These are phyloP conservation scores for Fusarium guadeloupense DNA, from an alignment of 2,329 filamentous ascomycete species.

Conservation along the genomic window DNA sequence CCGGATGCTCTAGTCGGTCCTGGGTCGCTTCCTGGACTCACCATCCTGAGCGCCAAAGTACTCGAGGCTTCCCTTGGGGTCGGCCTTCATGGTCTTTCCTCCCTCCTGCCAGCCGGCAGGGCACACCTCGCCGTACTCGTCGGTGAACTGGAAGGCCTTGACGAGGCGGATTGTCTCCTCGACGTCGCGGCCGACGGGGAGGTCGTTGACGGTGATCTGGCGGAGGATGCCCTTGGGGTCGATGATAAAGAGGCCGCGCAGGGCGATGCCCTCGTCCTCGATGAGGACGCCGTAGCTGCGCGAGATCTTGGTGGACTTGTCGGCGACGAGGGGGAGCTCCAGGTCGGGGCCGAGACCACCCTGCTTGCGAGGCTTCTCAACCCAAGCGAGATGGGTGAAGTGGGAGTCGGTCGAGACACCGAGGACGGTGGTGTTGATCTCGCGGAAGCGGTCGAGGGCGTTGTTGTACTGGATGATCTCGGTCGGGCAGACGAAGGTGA, in stretches of 20 bases:
- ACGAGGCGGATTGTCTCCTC: constrained; percentile 73
- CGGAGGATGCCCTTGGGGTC: constrained; percentile 69
- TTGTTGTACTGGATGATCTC: constrained; percentile 73
- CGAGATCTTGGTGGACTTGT: constrained; percentile 68
- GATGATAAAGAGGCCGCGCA: constrained; percentile 72
- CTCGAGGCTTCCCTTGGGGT: constrained; percentile 60
- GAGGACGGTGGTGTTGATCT: constrained; percentile 67
- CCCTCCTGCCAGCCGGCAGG: constrained; percentile 61
- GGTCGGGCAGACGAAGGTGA: constrained; percentile 73
- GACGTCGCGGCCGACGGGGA: constrained; percentile 70
- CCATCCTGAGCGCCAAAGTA: constrained; percentile 52
- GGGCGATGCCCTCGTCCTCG: constrained; percentile 70
- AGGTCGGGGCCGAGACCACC: constrained; percentile 69
- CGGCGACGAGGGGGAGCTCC: constrained; percentile 68
- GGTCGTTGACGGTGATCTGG: constrained; percentile 73
- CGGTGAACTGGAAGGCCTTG: constrained; percentile 82
- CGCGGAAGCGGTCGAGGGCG: constrained; percentile 66
- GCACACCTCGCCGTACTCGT: constrained; percentile 82
- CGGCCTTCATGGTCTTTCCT: constrained; percentile 60
- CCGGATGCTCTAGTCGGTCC: constrained; percentile 24
- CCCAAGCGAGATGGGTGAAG: constrained; percentile 67
- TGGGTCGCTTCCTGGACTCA: constrained; percentile 36
- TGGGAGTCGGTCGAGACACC: constrained; percentile 71
- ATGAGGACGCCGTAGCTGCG: constrained; percentile 71
- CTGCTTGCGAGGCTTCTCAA: constrained; percentile 64